Percentiles rank a stretch among this genome's conserved stretches.
Evolutionary conservation across 2,329 filamentous ascomycete genomes (phyloP).

Genomic region (Bimuria novae-zelandiae): DNA sequence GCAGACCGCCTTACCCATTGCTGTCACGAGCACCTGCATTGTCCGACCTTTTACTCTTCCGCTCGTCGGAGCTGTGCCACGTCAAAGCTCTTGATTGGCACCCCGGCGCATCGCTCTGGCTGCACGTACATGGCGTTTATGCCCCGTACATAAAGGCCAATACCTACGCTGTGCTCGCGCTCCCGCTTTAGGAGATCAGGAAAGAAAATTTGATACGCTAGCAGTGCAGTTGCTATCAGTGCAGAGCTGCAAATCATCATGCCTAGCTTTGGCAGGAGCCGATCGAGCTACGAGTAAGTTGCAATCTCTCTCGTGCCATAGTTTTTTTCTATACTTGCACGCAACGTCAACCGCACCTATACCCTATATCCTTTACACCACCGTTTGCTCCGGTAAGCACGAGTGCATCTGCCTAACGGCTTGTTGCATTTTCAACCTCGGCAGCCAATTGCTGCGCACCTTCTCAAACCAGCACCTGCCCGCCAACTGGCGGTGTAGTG

Average conservation of each 20-base stretch:
- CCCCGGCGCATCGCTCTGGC: conserved; percentile 15
- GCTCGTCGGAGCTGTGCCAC: conserved; percentile 18
- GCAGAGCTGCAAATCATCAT: conserved; percentile 26
- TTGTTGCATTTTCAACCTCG: neutral
- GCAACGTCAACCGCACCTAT: neutral
- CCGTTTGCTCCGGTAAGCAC: conserved; percentile 8
- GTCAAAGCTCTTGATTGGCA: conserved; percentile 18
- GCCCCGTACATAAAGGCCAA: conserved; percentile 35
- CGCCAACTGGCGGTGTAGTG: conserved; percentile 3
- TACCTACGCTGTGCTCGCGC: conserved; percentile 15
- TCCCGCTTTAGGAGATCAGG: conserved; percentile 27
- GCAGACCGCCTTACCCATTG: neutral
- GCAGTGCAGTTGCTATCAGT: conserved; percentile 21
- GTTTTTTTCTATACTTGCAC: conserved; percentile 18
- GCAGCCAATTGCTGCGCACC: conserved; percentile 4
- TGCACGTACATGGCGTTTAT: conserved; percentile 27
- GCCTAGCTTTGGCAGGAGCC: conserved; percentile 47
- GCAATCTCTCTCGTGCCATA: too few relatives aligned
- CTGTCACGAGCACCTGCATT: conserved; percentile 8
- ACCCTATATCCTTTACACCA: neutral
- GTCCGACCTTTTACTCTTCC: conserved; percentile 12
- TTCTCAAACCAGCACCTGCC: conserved; percentile 4
- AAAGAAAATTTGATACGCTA: conserved; percentile 30
- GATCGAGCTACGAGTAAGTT: conserved; percentile 48
- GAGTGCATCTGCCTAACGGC: conserved; percentile 4